Base-by-base conservation (phyloP, 345 rosid species). In the Salix koriyanagi region DNA sequence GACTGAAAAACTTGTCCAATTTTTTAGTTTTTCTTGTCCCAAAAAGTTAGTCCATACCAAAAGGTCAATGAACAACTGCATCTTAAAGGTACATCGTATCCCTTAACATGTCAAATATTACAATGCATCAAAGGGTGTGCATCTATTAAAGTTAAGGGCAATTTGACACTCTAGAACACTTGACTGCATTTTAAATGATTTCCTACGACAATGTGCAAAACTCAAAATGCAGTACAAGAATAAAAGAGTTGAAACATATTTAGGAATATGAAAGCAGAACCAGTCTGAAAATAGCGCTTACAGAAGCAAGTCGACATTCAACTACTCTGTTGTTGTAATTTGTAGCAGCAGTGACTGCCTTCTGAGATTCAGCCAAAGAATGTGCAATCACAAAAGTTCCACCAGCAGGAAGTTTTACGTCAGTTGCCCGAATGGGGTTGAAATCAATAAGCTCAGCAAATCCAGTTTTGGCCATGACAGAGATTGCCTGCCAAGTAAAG, bases 371-470 rank as follows among this genome's bases (percentile, higher is more conserved):
- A 18, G 98, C 98, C 76, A 96, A 89, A 67, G 97, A 96, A 82
- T 96, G 90, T 25, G 98, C 97, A 69, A 96, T 94, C 41, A 96
- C 90, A 84, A 96, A 96, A 77, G 90, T 91, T 1, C 98, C 99
- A n/a, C 97, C 98, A 74, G 83, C 82, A 82, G 98, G 99, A 85
- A 94, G 98, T 85, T 94, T 79, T 78, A 96, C 97, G 76, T 96
- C 99, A 69, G 98, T 96, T 83, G 97, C 99, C 19, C 89, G 90
- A 67, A 96, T 88, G 74, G 99, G 99, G 73, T 96, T 96, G 86
- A 96, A 96, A 86, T 96, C 99, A 84, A 96, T 96, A 75, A 96
- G 97, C 88, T 96, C 99, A 12, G 99, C 99, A 87, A 96, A 96
- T 30, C 98, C 99, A 76, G 83, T 60, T 86, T 91, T 89, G 50